A percentile compares a stretch with the other conserved stretches of the same genome.
Conservation (phyloP, 371 early-diverging fungal genomes). For the Saksenaea oblongispora region DNA sequence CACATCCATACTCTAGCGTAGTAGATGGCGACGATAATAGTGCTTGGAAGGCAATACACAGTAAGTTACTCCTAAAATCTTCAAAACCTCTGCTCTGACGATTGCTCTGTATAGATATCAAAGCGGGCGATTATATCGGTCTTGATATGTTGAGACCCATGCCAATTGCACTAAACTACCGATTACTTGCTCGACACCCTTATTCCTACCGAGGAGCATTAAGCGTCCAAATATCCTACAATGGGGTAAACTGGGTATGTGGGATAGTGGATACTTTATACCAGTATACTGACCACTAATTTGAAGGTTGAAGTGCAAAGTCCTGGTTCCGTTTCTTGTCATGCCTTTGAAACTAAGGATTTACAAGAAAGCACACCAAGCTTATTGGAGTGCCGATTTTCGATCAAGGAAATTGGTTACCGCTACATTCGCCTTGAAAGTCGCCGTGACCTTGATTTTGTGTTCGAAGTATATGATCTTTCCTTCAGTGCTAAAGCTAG, state of each 20-base stretch:
- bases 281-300: not conserved
- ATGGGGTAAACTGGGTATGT: conserved; percentile 49
- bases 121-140: conserved; percentile 63
- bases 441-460: conserved; percentile 34
- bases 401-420: conserved; percentile 44
- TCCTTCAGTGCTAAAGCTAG: conserved; percentile 44
- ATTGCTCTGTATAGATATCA: conserved; percentile 28
- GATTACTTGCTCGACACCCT: conserved; percentile 43
- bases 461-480: conserved; percentile 44
- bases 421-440: conserved; percentile 50
- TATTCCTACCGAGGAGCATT: conserved; percentile 30
- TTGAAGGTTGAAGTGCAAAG: conserved; percentile 29
- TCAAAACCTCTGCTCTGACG: not conserved
- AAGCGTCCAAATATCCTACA: conserved; percentile 42
- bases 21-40: conserved; percentile 52
- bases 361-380: not conserved
- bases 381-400: conserved; percentile 39
- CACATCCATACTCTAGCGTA: conserved; percentile 51
- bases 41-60: conserved; percentile 38
- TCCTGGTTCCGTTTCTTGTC: conserved; percentile 15
- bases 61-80: conserved; percentile 31
- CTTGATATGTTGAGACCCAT: conserved; percentile 61
- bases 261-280: not conserved
- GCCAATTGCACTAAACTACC: conserved; percentile 46
- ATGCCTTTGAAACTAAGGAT: conserved; percentile 9